These are phyloP conservation scores for Aureobasidium leucospermi DNA, from an alignment of 2,329 filamentous ascomycete genomes.

Conservation along the genomic window DNA sequence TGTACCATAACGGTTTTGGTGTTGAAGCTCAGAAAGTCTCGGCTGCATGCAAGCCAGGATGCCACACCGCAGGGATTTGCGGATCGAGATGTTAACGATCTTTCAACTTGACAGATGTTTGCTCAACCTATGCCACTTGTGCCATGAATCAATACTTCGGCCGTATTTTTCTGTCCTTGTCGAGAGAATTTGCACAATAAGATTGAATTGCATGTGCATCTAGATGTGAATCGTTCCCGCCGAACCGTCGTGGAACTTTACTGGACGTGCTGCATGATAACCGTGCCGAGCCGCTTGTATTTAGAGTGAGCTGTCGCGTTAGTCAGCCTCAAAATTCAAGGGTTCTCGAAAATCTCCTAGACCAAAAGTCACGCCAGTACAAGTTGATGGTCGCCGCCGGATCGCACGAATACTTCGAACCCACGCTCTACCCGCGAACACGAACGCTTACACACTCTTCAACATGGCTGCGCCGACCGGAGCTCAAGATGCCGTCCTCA, in stretches of 20 bases:
- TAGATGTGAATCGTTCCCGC: neutral
- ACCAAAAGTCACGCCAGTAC: neutral
- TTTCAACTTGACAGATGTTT: neutral
- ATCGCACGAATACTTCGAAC: neutral
- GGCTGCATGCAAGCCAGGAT: slow-evolving; percentile 7
- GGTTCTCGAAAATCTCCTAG: slow-evolving; percentile 12
- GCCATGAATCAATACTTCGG: neutral
- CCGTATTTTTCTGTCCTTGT: neutral
- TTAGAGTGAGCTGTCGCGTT: slow-evolving; percentile 12
- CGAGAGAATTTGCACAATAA: neutral
- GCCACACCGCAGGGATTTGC: slow-evolving; percentile 7
- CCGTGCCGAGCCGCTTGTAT: slow-evolving; percentile 11
- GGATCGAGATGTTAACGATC: slow-evolving; percentile 5
- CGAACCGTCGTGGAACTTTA: neutral
- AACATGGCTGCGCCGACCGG: slow-evolving; percentile 32
- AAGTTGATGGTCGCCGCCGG: neutral
- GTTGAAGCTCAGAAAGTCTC: slow-evolving; percentile 10
- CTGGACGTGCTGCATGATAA: neutral
- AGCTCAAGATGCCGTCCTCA: slow-evolving; percentile 71
- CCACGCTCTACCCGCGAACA: too few species aligned
- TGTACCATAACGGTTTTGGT: slow-evolving; percentile 1
- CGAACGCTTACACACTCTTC: too few species aligned
- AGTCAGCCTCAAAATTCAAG: slow-evolving; percentile 10
- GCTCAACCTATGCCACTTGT: too few species aligned
- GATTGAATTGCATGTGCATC: neutral